Evolutionary conservation across 495 filamentous ascomycete genomes (phyloP).

Genomic region (Platismatia glauca): DNA sequence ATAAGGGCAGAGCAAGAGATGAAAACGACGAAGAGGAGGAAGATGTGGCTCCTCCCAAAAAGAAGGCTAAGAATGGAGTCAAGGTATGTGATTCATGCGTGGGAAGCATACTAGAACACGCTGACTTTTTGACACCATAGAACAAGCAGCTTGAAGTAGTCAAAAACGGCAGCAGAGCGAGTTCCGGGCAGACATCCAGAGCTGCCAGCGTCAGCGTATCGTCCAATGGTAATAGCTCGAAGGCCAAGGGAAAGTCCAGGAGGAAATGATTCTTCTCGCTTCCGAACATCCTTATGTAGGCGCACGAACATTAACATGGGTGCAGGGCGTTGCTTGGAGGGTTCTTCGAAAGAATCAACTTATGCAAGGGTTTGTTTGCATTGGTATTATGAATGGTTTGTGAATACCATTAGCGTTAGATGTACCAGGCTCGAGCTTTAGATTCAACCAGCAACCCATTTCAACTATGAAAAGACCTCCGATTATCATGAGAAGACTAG

Average conservation of each 20-base stretch:
- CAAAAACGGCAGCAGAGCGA: slow-evolving; percentile 47
- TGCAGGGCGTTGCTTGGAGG: background rate
- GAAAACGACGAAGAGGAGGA: slow-evolving; percentile 76
- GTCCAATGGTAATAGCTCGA: slow-evolving; percentile 39
- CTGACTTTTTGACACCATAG: slow-evolving; percentile 28
- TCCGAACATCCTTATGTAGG: background rate
- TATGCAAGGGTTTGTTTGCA: background rate
- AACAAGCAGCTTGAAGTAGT: slow-evolving; percentile 53
- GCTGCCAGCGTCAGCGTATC: slow-evolving; percentile 52
- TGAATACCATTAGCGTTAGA: background rate
- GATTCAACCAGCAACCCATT: background rate
- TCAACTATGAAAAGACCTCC: too few species aligned
- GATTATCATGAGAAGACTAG: too few species aligned
- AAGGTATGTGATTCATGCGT: slow-evolving; percentile 40
- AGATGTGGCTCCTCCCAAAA: slow-evolving; percentile 74
- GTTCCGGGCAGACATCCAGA: slow-evolving; percentile 44
- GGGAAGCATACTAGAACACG: background rate
- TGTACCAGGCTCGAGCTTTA: background rate
- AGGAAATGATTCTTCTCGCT: slow-evolving; percentile 21
- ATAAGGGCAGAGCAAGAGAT: slow-evolving; percentile 62
- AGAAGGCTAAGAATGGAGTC: slow-evolving; percentile 80
- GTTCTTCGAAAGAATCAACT: background rate
- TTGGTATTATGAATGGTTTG: background rate
- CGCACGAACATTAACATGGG: background rate
- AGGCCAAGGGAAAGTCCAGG: slow-evolving; percentile 42